Evolutionary conservation across 23 red algal genomes (phyloP).

Genomic region (Gracilaria domingensis): DNA sequence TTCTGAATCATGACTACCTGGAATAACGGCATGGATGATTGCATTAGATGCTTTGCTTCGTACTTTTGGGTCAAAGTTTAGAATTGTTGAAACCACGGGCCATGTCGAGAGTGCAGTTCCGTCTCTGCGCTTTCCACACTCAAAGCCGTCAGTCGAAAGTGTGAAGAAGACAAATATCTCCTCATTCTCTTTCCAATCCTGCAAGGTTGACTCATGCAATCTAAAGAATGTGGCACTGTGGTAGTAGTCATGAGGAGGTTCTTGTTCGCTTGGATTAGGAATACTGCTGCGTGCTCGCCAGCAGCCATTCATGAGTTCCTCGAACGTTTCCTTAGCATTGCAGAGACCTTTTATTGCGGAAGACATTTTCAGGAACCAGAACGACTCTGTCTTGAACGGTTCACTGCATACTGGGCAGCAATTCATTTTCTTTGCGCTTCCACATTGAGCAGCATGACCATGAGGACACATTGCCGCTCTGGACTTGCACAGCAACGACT

Average conservation of each 20-base stretch:
- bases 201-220: neutral
- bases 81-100: neutral
- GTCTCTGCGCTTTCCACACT: neutral
- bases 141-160: conserved; percentile 7
- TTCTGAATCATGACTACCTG: conserved; percentile 5
- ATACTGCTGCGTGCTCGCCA: neutral
- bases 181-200: neutral
- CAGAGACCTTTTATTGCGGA: neutral
- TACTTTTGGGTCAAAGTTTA: neutral
- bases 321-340: neutral
- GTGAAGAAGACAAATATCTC: neutral
- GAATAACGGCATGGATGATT: neutral
- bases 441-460: too few relatives aligned
- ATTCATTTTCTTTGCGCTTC: too few relatives aligned
- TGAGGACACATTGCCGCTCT: too few relatives aligned
- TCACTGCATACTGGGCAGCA: too few relatives aligned
- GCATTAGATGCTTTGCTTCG: neutral
- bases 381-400: too few relatives aligned
- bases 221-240: neutral
- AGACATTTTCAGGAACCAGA: neutral
- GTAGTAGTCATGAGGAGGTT: neutral
- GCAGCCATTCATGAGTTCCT: neutral
- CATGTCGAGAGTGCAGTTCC: neutral
- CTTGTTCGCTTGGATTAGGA: neutral
- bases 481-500: too few relatives aligned